Evolutionary conservation across 805 yeast genomes (phyloP).

Genomic region (Candida cerambycidarum): DNA sequence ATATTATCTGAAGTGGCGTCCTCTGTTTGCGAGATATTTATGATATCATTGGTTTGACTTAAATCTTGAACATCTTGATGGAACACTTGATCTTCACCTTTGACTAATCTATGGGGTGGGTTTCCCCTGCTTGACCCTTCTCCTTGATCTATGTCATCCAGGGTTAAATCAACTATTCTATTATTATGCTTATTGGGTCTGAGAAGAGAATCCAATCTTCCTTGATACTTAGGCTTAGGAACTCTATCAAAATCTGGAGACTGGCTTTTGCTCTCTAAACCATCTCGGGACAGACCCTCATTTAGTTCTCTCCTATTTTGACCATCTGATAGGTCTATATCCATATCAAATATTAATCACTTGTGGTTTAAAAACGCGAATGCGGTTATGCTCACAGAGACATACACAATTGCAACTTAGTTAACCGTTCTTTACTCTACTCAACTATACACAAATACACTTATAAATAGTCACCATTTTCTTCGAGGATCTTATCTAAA

Average conservation of each 20-base stretch:
- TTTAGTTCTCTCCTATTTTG: background rate
- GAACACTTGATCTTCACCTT: too few species aligned
- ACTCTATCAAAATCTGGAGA: background rate
- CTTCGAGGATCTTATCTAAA: slow-evolving; percentile 49
- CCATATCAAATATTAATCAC: too few species aligned
- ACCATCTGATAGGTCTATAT: background rate
- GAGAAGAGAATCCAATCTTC: slow-evolving; percentile 3
- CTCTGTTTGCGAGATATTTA: background rate
- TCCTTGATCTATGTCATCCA: slow-evolving; percentile 8
- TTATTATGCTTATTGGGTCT: background rate
- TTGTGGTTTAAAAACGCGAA: too few species aligned
- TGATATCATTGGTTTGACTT: too few species aligned
- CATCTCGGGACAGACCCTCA: background rate
- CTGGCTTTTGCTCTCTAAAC: background rate
- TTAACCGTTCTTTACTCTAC: background rate
- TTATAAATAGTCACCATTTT: slow-evolving; percentile 52
- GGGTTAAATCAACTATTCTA: slow-evolving; percentile 11
- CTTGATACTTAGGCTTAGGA: background rate
- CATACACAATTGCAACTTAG: too few species aligned
- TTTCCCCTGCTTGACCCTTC: too few species aligned
- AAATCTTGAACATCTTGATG: too few species aligned
- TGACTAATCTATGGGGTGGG: too few species aligned
- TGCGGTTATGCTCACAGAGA: too few species aligned
- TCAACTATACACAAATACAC: background rate
- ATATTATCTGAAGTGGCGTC: too few species aligned